Base-by-base conservation (phyloP, 257 asterid species). In the Mentha longifolia region DNA sequence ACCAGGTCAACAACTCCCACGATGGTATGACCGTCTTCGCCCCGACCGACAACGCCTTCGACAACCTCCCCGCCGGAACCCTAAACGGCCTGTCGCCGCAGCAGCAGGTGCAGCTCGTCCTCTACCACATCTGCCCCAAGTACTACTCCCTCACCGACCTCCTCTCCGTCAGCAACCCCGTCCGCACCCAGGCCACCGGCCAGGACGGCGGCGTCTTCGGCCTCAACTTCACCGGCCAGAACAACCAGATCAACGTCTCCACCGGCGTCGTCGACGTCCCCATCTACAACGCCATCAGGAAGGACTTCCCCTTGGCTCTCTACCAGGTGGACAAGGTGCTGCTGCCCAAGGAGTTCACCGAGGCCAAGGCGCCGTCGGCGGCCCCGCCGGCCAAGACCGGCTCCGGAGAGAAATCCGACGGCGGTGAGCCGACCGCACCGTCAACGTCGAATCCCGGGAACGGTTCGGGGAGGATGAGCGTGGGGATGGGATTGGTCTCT, bases 1-100 rank as follows among this genome's bases (percentile, higher is more conserved):
- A 47, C 83, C 98, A 94, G 64, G 75, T 85, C 50, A 91, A 91
- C 89, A 87, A 74, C 10, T 94, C 98, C 14, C 72, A 59, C 39
- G 92, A 87, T 6, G 98, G 98, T 2, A 58, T 91, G 90, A 86
- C 97, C 9, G 83, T 94, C 0, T 85, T 94, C 65, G 96, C 98
- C 49, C 96, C 97, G 3, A 85, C 95, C 8, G 96, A 94, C 78
- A 86, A 84, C 56, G 96, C 98, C 28, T 94, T 94, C 86, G 69
- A 67, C 69, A 91, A 81, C 82, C 96, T 91, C 31, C 92, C 95
- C 20, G 1, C 90, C 12, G 97, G 96, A 0, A 68, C 91, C 33
- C 96, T 94, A 1, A 94, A 94, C 90, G 72, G 76, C 35, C 96
- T 94, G 8, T 46, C 71, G 19, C 55, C 43, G 60, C 95, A 89